phyloP scores from a whole-genome alignment of 257 asterid species.

The Capsicum rhomboideum region DNA sequence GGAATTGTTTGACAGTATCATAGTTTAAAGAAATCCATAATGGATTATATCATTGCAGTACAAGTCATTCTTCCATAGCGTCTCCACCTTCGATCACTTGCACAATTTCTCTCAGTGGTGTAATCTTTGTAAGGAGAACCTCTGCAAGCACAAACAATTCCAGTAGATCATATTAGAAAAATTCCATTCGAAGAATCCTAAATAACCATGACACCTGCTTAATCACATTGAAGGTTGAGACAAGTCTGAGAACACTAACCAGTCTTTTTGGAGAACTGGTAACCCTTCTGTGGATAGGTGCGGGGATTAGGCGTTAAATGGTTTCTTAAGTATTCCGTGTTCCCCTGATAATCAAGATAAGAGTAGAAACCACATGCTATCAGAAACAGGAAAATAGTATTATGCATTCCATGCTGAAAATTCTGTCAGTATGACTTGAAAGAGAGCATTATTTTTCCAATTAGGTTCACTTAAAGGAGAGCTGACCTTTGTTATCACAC shows the following conservation, averaged over 20 bases:
- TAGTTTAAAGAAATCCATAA: neutral
- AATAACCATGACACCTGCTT: neutral
- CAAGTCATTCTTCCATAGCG: conserved; percentile 50
- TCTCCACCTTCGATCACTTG: conserved; percentile 73
- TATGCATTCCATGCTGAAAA: neutral
- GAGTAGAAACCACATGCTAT: neutral
- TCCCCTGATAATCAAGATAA: conserved; percentile 36
- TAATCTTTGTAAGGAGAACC: conserved; percentile 73
- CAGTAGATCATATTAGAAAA: neutral
- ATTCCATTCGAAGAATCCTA: neutral
- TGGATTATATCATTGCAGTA: neutral
- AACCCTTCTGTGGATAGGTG: conserved; percentile 69
- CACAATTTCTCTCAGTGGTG: conserved; percentile 65
- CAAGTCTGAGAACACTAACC: conserved; percentile 38
- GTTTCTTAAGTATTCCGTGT: conserved; percentile 71
- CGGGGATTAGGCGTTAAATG: conserved; percentile 76
- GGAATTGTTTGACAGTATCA: neutral
- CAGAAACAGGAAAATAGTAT: neutral
- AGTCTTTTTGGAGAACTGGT: conserved; percentile 66
- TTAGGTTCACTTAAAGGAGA: neutral
- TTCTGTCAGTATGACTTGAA: neutral
- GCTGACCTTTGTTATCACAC: conserved; percentile 79
- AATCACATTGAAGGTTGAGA: neutral
- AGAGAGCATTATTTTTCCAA: too few relatives aligned
- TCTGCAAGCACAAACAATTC: conserved; percentile 30